Conservation (phyloP, 768 basidiomycete species). For the Phylloporus sp. region DNA sequence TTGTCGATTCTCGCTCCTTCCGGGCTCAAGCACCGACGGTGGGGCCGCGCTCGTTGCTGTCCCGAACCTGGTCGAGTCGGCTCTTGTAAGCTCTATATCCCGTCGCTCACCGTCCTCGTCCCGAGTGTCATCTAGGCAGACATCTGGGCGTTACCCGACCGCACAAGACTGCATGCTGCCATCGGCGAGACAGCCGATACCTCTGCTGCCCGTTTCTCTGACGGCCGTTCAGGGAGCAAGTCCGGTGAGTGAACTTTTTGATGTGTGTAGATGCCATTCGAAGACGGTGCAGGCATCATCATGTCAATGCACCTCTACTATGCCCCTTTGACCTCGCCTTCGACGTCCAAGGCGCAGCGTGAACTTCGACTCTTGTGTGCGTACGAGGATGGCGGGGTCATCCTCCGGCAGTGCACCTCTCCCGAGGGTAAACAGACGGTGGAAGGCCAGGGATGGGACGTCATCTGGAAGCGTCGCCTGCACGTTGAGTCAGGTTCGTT, state of each 20-base stretch:
- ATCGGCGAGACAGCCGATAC: conserved; percentile 57
- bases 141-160: conserved; percentile 74
- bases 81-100: conserved; percentile 47
- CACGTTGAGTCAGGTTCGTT: conserved; percentile 71
- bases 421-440: conserved; percentile 41
- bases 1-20: conserved; percentile 79
- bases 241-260: conserved; percentile 45
- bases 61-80: conserved; percentile 87
- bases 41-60: conserved; percentile 56
- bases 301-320: conserved; percentile 80
- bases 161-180: conserved; percentile 75
- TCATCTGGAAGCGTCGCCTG: conserved; percentile 59
- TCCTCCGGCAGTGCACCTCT: conserved; percentile 50
- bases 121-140: conserved; percentile 57
- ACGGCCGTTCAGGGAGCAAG: conserved; percentile 50
- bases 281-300: conserved; percentile 59
- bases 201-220: conserved; percentile 23
- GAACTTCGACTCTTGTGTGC: conserved; percentile 65
- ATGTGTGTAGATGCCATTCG: neutral
- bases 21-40: conserved; percentile 12
- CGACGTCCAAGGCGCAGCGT: conserved; percentile 27
- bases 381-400: conserved; percentile 89
- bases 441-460: conserved; percentile 72
- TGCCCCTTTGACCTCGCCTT: conserved; percentile 27
- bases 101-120: neutral